Percentiles rank a stretch among this genome's conserved stretches.
Evolutionary conservation across 1,284 basidiomycete genomes (phyloP).

Genomic region (Salmacisia buchloeana): DNA sequence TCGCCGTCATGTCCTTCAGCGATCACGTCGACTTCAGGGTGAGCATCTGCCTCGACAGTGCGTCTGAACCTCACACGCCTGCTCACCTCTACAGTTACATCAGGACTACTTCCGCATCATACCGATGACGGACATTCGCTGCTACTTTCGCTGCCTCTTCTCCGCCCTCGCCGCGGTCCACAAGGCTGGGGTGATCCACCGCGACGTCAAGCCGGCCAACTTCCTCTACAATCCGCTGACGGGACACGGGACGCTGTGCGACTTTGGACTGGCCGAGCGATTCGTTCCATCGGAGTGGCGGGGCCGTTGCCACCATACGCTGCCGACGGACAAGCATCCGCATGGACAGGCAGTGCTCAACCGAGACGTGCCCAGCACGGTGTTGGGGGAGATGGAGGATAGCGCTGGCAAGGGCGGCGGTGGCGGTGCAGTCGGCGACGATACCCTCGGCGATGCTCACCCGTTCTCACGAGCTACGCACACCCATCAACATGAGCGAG

Average conservation of each 20-base stretch:
- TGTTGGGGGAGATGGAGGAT: slow-evolving; percentile 52
- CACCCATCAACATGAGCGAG: slow-evolving; percentile 33
- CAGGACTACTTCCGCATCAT: slow-evolving; percentile 71
- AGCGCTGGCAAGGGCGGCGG: not conserved
- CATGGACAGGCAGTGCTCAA: slow-evolving; percentile 42
- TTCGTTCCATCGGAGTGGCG: slow-evolving; percentile 43
- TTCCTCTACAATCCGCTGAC: slow-evolving; percentile 86
- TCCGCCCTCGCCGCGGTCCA: slow-evolving; percentile 85
- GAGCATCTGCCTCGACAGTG: slow-evolving; percentile 31
- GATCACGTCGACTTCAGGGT: slow-evolving; percentile 88
- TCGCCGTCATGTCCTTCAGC: slow-evolving; percentile 90
- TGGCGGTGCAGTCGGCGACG: not conserved
- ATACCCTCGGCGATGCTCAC: not conserved
- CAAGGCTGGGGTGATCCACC: slow-evolving; percentile 81
- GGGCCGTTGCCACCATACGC: slow-evolving; percentile 47
- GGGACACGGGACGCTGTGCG: slow-evolving; percentile 79
- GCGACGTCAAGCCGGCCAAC: slow-evolving; percentile 97
- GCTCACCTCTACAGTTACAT: not conserved
- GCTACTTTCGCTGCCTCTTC: slow-evolving; percentile 87
- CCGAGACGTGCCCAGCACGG: slow-evolving; percentile 26
- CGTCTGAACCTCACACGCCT: not conserved
- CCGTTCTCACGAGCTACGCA: not conserved
- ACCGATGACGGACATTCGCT: slow-evolving; percentile 69
- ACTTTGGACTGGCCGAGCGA: slow-evolving; percentile 70
- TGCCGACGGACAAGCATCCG: slow-evolving; percentile 30